Base-by-base conservation (phyloP, 148 eudicot species). In the Camellia sinensis region DNA sequence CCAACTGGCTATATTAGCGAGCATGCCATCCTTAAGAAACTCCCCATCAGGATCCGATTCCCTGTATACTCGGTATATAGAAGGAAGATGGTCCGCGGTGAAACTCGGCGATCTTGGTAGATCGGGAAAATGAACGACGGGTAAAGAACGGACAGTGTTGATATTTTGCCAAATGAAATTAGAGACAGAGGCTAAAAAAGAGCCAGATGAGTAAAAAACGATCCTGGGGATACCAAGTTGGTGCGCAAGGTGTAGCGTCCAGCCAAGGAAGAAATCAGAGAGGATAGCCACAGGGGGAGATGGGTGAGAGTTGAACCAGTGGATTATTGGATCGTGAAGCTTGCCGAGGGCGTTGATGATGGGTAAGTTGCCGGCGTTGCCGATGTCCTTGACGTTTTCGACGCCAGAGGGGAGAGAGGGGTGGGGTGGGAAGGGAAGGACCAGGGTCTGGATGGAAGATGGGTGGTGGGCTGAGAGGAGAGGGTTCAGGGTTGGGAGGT, bases 211-310 rank as follows among this genome's bases (percentile, higher is more conserved):
- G 86, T 78, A 86, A 45, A 92, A 92, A 11, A 67, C 87, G 10
- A 92, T 62, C 71, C 92, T 65, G 8, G 89, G 92, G n/a, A 92
- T 84, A 3, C 81, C 78, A 15, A 90, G 80, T 14, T 86, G 52
- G 29, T 78, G 19, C 0, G 91, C 91, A 66, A 91, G 53, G n/a
- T 68, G 21, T 3, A 86, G 80, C 12, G 92, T 91, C 82, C 80
- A 93, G 5, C 95, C 95, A 18, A 93, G 92, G 82, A 93, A 86
- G 79, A 87, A 87, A 82, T 93, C 97, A 21, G 91, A 91, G 41
- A 91, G 7, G 67, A 91, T 80, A 59, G 86, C 87, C 59, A 78
- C 83, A n/a, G 95, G 93, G 45, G 93, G 95, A 45, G 62, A 60
- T 17, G 80, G 80, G 48, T 89, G 87, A 75, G 91, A 76, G 63